Evolutionary conservation across 805 yeast genomes (phyloP).

Genomic region (Maudiozyma turicensis): DNA sequence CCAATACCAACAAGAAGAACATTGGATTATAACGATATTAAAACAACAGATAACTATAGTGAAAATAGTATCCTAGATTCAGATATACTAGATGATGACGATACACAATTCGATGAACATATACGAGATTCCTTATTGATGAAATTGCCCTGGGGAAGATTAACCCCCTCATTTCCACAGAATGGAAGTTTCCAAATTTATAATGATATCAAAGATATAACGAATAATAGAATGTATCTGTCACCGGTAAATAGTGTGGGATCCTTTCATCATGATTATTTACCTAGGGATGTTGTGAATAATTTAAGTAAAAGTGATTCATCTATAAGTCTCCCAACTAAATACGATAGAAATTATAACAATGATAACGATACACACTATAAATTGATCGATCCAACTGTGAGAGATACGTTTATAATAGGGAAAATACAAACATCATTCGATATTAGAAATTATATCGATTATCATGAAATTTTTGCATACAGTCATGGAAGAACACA

Average conservation of each 20-base stretch:
- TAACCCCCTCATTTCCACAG: constrained; percentile 11
- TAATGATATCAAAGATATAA: constrained; percentile 9
- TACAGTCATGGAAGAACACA: constrained; percentile 15
- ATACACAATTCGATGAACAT: constrained; percentile 1
- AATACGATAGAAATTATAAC: too few relatives aligned
- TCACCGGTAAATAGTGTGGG: constrained; percentile 5
- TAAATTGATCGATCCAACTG: constrained; percentile 15
- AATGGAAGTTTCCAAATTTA: constrained; percentile 11
- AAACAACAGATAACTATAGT: background rate
- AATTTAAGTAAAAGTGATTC: constrained; percentile 3
- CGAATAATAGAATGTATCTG: constrained; percentile 11
- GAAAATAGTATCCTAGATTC: background rate
- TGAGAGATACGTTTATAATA: constrained; percentile 9
- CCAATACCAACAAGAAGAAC: background rate
- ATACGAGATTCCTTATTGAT: constrained; percentile 9
- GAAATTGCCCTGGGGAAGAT: constrained; percentile 12
- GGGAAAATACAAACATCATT: constrained; percentile 18
- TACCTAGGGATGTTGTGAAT: constrained; percentile 15
- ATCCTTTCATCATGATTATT: constrained; percentile 12
- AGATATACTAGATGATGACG: background rate
- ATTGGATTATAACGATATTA: background rate
- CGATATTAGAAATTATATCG: constrained; percentile 15
- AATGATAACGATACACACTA: background rate
- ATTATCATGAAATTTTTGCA: constrained; percentile 14
- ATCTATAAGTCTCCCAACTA: background rate